Base-by-base conservation (phyloP, 1,284 basidiomycete species). In the Apiotrichum domesticum region DNA sequence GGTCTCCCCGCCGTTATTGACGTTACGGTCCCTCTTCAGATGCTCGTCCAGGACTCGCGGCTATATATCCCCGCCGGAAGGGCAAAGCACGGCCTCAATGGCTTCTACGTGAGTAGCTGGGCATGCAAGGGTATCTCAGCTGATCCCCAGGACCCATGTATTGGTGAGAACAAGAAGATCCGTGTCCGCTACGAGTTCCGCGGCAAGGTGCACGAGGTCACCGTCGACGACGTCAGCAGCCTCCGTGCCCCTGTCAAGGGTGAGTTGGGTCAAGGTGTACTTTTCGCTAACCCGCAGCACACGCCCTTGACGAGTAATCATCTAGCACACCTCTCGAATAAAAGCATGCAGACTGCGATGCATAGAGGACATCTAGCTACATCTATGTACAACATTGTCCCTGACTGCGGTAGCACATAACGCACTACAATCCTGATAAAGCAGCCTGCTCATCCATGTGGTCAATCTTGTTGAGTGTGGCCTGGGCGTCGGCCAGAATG, bases 1-100 rank as follows among this genome's bases (percentile, higher is more conserved):
- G 82, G 82, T 52, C 78, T 87, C 44, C 63, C 67, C 33, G 61
- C 48, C 43, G 77, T 80, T 46, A 81, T 90, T 62, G 85, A 92
- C 73, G 88, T 93, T 40, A 87, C 85, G 15, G 78, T 88, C 35
- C 83, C 92, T 3, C 69, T 95, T 34, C 91, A 94, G 78, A 85
- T 88, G 32, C 79, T 95, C 14, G 87, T 94, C 46, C 81, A 83
- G 62, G 82, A 86, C 62, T 86, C 86, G 48, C 87, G 90, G 70
- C 72, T 96, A 49, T 83, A 85, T 68, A 86, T 96, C 60, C 85
- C 91, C 14, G 84, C 84, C 50, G 85, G 85, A 48, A 79, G 86
- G 63, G 73, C 77, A 14, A 84, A 83, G 64, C 68, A 64, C 59
- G 72, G 74, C 52, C 58, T 77, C 6, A 65, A 75, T n/a, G 75